A percentile compares a stretch with the other conserved stretches of the same genome.
phyloP scores from a whole-genome alignment of 345 rosid genomes.

The Odontarrhena argentea region DNA sequence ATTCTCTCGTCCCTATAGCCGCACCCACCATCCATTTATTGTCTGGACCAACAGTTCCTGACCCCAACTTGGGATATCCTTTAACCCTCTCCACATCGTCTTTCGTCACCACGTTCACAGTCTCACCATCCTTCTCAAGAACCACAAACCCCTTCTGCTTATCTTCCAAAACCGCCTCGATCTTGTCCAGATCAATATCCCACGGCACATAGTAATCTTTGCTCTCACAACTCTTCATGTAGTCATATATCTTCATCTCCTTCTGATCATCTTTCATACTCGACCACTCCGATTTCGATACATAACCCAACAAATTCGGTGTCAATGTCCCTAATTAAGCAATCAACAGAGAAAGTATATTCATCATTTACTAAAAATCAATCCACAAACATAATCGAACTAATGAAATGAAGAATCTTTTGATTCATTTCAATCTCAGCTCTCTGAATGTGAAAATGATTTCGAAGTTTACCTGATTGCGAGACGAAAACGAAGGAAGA shows the following conservation, averaged over 20 bases:
- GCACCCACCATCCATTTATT: slow-evolving; percentile 93
- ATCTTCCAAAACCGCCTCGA: slow-evolving; percentile 52
- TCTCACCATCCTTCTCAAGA: slow-evolving; percentile 58
- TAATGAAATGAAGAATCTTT: background rate
- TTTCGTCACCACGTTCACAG: slow-evolving; percentile 63
- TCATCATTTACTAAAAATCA: background rate
- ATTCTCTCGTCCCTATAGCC: slow-evolving; percentile 75
- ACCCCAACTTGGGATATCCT: slow-evolving; percentile 66
- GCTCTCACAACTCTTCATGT: slow-evolving; percentile 50
- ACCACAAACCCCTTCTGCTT: slow-evolving; percentile 55
- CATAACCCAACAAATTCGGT: slow-evolving; percentile 65
- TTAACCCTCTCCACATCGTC: slow-evolving; percentile 74
- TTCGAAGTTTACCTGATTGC: slow-evolving; percentile 30
- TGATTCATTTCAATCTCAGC: background rate
- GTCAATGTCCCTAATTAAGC: slow-evolving; percentile 46
- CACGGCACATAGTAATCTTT: slow-evolving; percentile 50
- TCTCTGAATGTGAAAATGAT: background rate
- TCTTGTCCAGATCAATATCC: slow-evolving; percentile 57
- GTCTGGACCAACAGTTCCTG: slow-evolving; percentile 65
- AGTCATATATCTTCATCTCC: slow-evolving; percentile 56
- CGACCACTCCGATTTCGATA: slow-evolving; percentile 57
- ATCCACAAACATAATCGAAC: background rate
- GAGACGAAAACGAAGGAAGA: slow-evolving; percentile 46
- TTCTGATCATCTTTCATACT: slow-evolving; percentile 43
- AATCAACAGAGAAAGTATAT: background rate